Conservation (phyloP, 2,329 filamentous ascomycete genomes). For the Talaromyces sp. region DNA sequence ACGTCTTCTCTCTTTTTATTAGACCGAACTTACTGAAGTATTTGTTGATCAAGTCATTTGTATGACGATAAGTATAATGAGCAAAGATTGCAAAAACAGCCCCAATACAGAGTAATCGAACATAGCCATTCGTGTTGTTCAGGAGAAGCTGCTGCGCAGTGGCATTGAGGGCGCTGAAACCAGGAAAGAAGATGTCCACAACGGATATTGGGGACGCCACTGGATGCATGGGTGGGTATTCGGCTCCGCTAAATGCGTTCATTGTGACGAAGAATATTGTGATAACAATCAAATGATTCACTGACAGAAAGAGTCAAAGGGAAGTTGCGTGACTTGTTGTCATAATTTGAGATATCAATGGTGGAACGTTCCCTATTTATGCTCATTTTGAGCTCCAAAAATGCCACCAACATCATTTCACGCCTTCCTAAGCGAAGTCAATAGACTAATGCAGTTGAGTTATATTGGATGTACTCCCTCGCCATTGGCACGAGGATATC, state of each 20-base stretch:
- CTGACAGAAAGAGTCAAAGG: no score
- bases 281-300: no score
- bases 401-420: no score
- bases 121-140: not conserved
- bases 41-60: not conserved
- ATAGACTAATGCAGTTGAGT: no score
- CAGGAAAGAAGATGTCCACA: conserved; percentile 25
- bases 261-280: no score
- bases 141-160: conserved; percentile 20
- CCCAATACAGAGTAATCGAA: not conserved
- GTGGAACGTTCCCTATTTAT: no score
- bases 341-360: no score
- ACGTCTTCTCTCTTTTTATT: not conserved
- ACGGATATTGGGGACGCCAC: conserved; percentile 22
- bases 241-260: conserved; percentile 18
- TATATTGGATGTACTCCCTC: no score
- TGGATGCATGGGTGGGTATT: not conserved
- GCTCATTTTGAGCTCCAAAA: no score
- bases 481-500: no score
- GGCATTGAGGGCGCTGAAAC: conserved; percentile 23
- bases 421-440: no score
- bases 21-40: not conserved
- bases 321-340: no score
- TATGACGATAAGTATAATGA: not conserved
- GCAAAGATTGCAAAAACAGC: not conserved